Evolutionary conservation across 805 yeast genomes (phyloP), one percentile per base, ranked within the genome.

Genomic region (Hanseniaspora guilliermondii): DNA sequence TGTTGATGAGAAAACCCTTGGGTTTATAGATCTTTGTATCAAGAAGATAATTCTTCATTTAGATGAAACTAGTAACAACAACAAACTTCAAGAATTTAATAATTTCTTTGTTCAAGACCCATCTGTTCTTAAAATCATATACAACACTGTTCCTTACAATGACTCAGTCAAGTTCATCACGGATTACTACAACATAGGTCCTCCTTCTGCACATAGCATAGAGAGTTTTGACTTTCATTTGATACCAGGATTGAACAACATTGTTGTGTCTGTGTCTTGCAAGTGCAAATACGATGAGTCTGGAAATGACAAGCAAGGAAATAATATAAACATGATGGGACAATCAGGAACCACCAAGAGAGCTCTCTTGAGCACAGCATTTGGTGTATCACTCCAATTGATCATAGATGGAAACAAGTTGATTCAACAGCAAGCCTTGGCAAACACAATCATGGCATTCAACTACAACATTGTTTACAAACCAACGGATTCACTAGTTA

Each of bases 261-360:
- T 73, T 38, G 71, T 82, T 7, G 71, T 80, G 30, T 74, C 74
- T 55, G 67, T 78, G 16, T 71, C 72, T 50, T 70, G 78, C 16
- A 85, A 82, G 64, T 85, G 84, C 12, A 72, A 81, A 57, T 85
- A 84, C 60, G 93, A 85, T 65, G 93, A 85, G 61, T 76, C 82
- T 53, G 93, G 93, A 0, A 75, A 71, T 57, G 82, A 80, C 57
- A 76, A 80, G 62, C 61, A 88, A 2, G 84, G 81, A 54, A 73
- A 78, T 21, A 77, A 87, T 0, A 80, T 80, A 46, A 65, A 82
- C 17, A 58, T 56, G 47, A 57, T 53, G 32, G 45, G 39, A 6
- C 58, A 50, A n/a, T 57, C 38, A 9, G 41, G 25, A 53, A 58
- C 49, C 54, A 56, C 24, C 57, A 60, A 64, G n/a, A 73, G 84